Conservation (phyloP, 1,284 basidiomycete species). For the Xerocomus tenax region DNA sequence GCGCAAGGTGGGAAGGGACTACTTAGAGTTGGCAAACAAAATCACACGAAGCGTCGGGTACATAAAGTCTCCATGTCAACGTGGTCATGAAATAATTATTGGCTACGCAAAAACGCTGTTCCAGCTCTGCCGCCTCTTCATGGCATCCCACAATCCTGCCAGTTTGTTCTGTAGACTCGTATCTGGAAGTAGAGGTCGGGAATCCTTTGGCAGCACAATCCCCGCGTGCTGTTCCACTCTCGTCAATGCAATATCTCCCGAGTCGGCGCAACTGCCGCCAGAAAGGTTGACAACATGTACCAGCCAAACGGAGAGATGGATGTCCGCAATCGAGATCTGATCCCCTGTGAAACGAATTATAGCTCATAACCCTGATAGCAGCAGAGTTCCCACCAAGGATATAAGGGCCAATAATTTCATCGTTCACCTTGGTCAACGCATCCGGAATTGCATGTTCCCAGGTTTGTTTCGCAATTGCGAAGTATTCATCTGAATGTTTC, state of each 20-base stretch:
- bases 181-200: slow-evolving; percentile 16
- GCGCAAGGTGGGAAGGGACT: slow-evolving; percentile 11
- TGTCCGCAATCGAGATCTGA: slow-evolving; percentile 71
- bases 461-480: slow-evolving; percentile 27
- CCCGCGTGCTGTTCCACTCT: slow-evolving; percentile 45
- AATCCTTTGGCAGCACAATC: slow-evolving; percentile 41
- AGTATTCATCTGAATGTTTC: slow-evolving; percentile 35
- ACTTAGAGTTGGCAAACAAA: neutral
- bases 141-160: slow-evolving; percentile 58
- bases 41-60: neutral
- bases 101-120: slow-evolving; percentile 50
- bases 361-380: neutral
- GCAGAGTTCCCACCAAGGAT: slow-evolving; percentile 47
- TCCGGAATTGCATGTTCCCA: slow-evolving; percentile 43
- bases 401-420: slow-evolving; percentile 63
- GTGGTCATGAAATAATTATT: neutral
- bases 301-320: slow-evolving; percentile 76
- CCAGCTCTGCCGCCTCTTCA: slow-evolving; percentile 61
- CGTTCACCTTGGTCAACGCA: slow-evolving; percentile 42
- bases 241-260: slow-evolving; percentile 41
- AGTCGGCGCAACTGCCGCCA: slow-evolving; percentile 43
- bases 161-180: slow-evolving; percentile 38
- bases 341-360: slow-evolving; percentile 41
- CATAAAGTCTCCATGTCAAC: too few species aligned
- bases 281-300: slow-evolving; percentile 52